These are phyloP conservation scores for Solanum gandarillasii DNA, from an alignment of 257 asterid species.

Conservation along the genomic window DNA sequence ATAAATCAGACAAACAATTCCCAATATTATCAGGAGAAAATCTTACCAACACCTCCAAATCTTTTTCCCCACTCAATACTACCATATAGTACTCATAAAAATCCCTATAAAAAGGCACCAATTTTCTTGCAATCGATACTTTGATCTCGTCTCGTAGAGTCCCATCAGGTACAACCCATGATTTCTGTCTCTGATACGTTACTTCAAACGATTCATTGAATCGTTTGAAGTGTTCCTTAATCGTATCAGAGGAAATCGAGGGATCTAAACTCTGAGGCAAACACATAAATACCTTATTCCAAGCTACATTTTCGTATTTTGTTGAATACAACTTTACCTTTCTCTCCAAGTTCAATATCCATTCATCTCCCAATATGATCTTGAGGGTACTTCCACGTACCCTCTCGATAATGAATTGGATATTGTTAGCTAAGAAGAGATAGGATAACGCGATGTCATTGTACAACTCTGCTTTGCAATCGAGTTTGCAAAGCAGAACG, in stretches of 20 bases:
- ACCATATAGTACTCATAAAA: constrained; percentile 35
- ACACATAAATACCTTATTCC: constrained; percentile 37
- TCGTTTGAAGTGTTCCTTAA: constrained; percentile 26
- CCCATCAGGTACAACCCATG: constrained; percentile 46
- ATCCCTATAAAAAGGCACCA: constrained; percentile 43
- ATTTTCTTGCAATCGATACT: constrained; percentile 37
- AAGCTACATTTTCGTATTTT: constrained; percentile 45
- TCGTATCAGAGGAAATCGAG: constrained; percentile 14
- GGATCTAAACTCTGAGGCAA: constrained; percentile 25
- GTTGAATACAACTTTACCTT: constrained; percentile 44
- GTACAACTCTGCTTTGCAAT: constrained; percentile 46
- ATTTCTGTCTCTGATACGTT: constrained; percentile 36
- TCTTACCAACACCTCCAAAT: constrained; percentile 34
- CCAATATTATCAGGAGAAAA: constrained; percentile 60
- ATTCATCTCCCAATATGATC: constrained; percentile 48
- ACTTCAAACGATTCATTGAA: constrained; percentile 43
- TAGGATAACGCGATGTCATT: constrained; percentile 46
- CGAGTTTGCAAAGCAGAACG: constrained; percentile 68
- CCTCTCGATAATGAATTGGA: constrained; percentile 31
- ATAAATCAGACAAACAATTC: constrained; percentile 48
- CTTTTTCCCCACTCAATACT: constrained; percentile 23
- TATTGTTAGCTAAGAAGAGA: constrained; percentile 60
- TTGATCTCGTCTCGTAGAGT: constrained; percentile 55
- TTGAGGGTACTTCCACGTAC: constrained; percentile 27
- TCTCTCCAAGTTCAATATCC: constrained; percentile 38